These are phyloP conservation scores for Stevia rebaudiana DNA, from an alignment of 140 eudicot genomes.

Conservation along the genomic window DNA sequence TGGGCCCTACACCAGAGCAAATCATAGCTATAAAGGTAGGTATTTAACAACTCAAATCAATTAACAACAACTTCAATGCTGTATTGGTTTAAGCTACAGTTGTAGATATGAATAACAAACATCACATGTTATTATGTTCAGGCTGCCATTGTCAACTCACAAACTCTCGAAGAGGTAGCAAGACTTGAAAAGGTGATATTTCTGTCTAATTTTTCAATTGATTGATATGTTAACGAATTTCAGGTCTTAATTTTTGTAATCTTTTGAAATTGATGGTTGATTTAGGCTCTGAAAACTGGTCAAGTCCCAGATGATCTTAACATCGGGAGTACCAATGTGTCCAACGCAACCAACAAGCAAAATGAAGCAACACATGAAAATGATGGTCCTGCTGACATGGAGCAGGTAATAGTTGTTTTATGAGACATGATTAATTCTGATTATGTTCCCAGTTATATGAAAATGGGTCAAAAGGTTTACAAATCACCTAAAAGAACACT, in stretches of 20 bases:
- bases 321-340: conserved; percentile 28
- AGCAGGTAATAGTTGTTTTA: conserved; percentile 44
- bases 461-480: neutral
- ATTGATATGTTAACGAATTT: neutral
- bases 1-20: conserved; percentile 90
- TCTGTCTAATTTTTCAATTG: neutral
- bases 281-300: conserved; percentile 81
- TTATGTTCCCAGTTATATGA: neutral
- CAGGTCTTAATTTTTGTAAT: neutral
- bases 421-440: neutral
- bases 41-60: too few species aligned
- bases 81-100: neutral
- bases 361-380: conserved; percentile 34
- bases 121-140: conserved; percentile 26
- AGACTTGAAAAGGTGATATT: conserved; percentile 84
- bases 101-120: neutral
- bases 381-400: conserved; percentile 63
- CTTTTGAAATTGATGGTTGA: neutral
- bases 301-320: conserved; percentile 72
- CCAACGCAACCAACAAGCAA: conserved; percentile 20
- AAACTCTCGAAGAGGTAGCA: conserved; percentile 97
- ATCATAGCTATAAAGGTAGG: conserved; percentile 94
- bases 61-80: neutral
- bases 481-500: neutral
- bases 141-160: conserved; percentile 98